Evolutionary conservation across 2,329 filamentous ascomycete genomes (phyloP).

Genomic region (Pezicula rhizophila): DNA sequence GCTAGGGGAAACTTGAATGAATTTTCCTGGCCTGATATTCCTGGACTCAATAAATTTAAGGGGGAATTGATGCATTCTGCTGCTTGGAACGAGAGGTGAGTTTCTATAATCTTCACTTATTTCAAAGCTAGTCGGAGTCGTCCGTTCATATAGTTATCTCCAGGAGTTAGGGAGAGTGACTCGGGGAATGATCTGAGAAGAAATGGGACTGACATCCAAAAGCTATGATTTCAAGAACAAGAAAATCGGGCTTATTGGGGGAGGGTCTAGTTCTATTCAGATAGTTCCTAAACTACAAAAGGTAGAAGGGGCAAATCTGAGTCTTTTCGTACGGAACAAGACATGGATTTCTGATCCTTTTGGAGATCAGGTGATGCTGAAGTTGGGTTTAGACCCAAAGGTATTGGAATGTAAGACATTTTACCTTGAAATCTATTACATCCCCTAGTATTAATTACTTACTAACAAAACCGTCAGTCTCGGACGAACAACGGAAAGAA

Average conservation of each 20-base stretch:
- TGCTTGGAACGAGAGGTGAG: slow-evolving; percentile 26
- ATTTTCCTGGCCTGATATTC: slow-evolving; percentile 35
- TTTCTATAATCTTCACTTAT: background rate
- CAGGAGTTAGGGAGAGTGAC: no score
- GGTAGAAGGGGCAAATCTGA: slow-evolving; percentile 34
- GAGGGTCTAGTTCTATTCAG: slow-evolving; percentile 46
- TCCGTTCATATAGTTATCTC: background rate
- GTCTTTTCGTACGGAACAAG: slow-evolving; percentile 41
- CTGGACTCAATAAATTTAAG: slow-evolving; percentile 38
- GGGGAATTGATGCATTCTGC: slow-evolving; percentile 38
- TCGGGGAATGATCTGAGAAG: background rate
- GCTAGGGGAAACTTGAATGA: slow-evolving; percentile 5
- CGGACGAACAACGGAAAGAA: slow-evolving; percentile 31
- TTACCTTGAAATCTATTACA: background rate
- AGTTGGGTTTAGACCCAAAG: slow-evolving; percentile 35
- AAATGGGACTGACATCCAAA: background rate
- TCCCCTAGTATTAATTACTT: background rate
- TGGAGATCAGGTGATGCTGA: slow-evolving; percentile 37
- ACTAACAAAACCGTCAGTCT: slow-evolving; percentile 24
- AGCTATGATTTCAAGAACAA: slow-evolving; percentile 43
- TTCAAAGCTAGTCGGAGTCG: background rate
- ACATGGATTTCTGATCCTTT: slow-evolving; percentile 45
- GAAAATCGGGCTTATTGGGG: slow-evolving; percentile 44
- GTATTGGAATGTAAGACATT: slow-evolving; percentile 31
- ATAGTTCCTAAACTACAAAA: slow-evolving; percentile 45